phyloP scores from a whole-genome alignment of 495 filamentous ascomycete genomes.

The Saxophila tyrrhenica region DNA sequence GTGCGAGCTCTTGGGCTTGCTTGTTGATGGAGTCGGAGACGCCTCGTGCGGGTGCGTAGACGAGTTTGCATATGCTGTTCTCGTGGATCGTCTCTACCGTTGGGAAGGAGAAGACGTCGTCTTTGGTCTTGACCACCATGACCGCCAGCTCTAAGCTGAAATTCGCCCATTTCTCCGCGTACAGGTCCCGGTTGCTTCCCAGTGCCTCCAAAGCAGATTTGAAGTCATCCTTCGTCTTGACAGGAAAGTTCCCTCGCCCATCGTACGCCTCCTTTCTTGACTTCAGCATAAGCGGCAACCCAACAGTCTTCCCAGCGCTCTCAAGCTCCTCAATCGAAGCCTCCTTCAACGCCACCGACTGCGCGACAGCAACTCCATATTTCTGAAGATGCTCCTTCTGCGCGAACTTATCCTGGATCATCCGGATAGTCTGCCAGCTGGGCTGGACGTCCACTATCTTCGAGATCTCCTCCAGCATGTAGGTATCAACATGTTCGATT shows the following conservation, averaged over 20 bases:
- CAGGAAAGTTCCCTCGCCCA: constrained; percentile 79
- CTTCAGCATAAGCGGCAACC: constrained; percentile 92
- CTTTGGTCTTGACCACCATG: constrained; percentile 86
- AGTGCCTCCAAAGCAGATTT: constrained; percentile 55
- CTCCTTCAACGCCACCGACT: constrained; percentile 49
- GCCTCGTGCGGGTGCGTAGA: constrained; percentile 70
- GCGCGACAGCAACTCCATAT: constrained; percentile 58
- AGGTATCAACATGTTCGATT: constrained; percentile 93
- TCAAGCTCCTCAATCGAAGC: constrained; percentile 47
- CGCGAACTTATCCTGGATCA: constrained; percentile 91
- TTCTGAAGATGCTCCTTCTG: constrained; percentile 73
- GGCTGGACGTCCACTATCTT: constrained; percentile 59
- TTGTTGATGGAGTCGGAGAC: constrained; percentile 50
- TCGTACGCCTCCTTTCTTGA: constrained; percentile 88
- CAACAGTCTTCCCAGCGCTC: constrained; percentile 51
- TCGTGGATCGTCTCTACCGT: constrained; percentile 92
- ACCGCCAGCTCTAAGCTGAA: constrained; percentile 84
- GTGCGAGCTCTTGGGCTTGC: constrained; percentile 64
- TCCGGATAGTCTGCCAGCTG: constrained; percentile 75
- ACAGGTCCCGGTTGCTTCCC: constrained; percentile 53
- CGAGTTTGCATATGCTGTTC: constrained; percentile 89
- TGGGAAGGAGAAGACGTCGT: constrained; percentile 68
- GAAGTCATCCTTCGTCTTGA: constrained; percentile 57
- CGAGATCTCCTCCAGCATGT: constrained; percentile 76
- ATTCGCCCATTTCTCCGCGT: constrained; percentile 83